Conservation (phyloP, 257 asterid genomes). For the Solanum dulcamara region DNA sequence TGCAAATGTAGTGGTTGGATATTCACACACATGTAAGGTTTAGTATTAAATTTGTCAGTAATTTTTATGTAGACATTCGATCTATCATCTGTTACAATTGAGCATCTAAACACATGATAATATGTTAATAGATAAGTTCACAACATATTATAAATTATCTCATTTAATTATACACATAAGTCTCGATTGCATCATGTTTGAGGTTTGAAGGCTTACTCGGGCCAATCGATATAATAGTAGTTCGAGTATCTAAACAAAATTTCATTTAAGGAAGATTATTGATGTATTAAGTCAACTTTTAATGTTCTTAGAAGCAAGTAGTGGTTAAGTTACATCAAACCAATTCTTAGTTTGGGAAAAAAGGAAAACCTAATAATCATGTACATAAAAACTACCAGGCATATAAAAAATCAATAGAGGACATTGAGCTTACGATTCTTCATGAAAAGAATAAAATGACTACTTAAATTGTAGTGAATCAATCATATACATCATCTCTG, state of each 20-base stretch:
- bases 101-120: too few relatives aligned
- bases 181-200: neutral
- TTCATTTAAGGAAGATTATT: neutral
- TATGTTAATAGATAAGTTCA: neutral
- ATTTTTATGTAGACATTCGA: neutral
- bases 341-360: neutral
- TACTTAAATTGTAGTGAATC: slow-evolving; percentile 55
- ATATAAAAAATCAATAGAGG: neutral
- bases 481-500: slow-evolving; percentile 49
- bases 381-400: neutral
- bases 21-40: neutral
- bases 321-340: neutral
- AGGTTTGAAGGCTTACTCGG: neutral
- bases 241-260: neutral
- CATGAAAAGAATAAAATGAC: slow-evolving; percentile 54
- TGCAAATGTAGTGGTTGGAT: neutral
- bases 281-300: neutral
- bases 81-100: neutral
- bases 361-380: neutral
- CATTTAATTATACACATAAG: neutral
- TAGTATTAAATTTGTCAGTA: too few relatives aligned
- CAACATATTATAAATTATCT: neutral
- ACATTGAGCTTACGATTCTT: slow-evolving; percentile 49
- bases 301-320: neutral
- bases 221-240: neutral